These are phyloP conservation scores for Phytopythium litorale DNA, from an alignment of 352 stramenopile species.

Conservation along the genomic window DNA sequence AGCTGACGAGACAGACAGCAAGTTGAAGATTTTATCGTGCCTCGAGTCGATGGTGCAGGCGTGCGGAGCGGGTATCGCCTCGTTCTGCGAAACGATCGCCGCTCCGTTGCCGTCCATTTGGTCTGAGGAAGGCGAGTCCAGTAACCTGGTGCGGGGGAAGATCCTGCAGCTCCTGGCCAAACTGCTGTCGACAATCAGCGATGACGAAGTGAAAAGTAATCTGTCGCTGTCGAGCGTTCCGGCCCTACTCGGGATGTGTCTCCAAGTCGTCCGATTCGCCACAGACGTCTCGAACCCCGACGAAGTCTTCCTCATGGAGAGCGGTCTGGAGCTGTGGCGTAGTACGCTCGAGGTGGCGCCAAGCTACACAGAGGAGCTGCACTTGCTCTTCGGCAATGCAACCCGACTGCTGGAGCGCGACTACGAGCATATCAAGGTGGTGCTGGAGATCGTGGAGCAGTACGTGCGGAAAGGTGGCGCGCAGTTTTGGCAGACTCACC, in stretches of 20 bases:
- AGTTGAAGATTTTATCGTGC: conserved; percentile 75
- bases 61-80: conserved; percentile 42
- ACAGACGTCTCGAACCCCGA: conserved; percentile 80
- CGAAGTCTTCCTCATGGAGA: conserved; percentile 85
- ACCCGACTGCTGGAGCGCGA: conserved; percentile 70
- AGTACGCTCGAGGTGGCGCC: conserved; percentile 43
- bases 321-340: conserved; percentile 68
- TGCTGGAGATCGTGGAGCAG: conserved; percentile 49
- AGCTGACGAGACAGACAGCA: conserved; percentile 60
- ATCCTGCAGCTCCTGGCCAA: conserved; percentile 75
- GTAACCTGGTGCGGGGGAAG: conserved; percentile 79
- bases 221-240: conserved; percentile 15
- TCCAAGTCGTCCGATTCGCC: conserved; percentile 64
- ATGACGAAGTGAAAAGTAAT: conserved; percentile 19
- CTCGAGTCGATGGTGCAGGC: conserved; percentile 70
- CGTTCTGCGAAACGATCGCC: conserved; percentile 61
- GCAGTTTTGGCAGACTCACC: conserved; percentile 73
- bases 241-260: conserved; percentile 58
- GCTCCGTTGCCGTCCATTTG: conserved; percentile 67
- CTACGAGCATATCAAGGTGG: conserved; percentile 70
- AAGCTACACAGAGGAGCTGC: conserved; percentile 63
- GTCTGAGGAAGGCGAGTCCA: conserved; percentile 61
- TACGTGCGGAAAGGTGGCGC: conserved; percentile 53
- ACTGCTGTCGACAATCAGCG: conserved; percentile 55
- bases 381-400: conserved; percentile 60